A percentile compares a stretch with the other conserved stretches of the same genome.
Evolutionary conservation across 2,329 filamentous ascomycete genomes (phyloP).

Genomic region (Aspergillus persii): DNA sequence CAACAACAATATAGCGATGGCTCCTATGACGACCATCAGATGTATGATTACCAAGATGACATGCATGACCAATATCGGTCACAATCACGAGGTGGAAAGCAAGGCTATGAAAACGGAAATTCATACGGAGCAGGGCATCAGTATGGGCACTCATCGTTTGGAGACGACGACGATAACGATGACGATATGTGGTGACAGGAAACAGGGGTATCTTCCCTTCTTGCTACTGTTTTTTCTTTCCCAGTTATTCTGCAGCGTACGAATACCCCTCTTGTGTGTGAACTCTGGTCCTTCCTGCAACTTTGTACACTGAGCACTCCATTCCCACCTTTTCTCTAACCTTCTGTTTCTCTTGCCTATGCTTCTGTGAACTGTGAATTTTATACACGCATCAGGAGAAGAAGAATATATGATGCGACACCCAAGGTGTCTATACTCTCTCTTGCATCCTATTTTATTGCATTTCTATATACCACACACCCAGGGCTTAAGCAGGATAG

Average conservation of each 20-base stretch:
- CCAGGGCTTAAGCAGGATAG: slow-evolving; percentile 14
- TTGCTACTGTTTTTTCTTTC: slow-evolving; percentile 24
- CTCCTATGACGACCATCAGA: slow-evolving; percentile 50
- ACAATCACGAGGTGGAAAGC: slow-evolving; percentile 38
- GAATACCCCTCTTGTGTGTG: slow-evolving; percentile 33
- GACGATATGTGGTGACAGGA: slow-evolving; percentile 50
- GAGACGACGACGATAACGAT: slow-evolving; percentile 45
- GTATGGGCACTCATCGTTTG: slow-evolving; percentile 41
- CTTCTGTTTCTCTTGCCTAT: neutral
- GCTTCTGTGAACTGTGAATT: neutral
- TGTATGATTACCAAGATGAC: slow-evolving; percentile 52
- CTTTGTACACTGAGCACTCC: slow-evolving; percentile 28
- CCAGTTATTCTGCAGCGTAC: slow-evolving; percentile 21
- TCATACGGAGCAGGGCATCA: slow-evolving; percentile 36
- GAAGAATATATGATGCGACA: slow-evolving; percentile 8
- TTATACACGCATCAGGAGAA: slow-evolving; percentile 7
- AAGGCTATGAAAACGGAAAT: slow-evolving; percentile 39
- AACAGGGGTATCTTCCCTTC: slow-evolving; percentile 16
- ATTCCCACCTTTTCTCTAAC: neutral
- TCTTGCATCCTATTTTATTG: slow-evolving; percentile 8
- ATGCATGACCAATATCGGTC: slow-evolving; percentile 36
- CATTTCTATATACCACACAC: slow-evolving; percentile 20
- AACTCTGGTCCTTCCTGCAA: slow-evolving; percentile 22
- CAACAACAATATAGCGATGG: slow-evolving; percentile 38
- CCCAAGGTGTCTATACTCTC: slow-evolving; percentile 8